Percentiles rank a stretch among this genome's conserved stretches.
Evolutionary conservation across 129 eudicot genomes (phyloP).

Genomic region (Artemisia argyi): DNA sequence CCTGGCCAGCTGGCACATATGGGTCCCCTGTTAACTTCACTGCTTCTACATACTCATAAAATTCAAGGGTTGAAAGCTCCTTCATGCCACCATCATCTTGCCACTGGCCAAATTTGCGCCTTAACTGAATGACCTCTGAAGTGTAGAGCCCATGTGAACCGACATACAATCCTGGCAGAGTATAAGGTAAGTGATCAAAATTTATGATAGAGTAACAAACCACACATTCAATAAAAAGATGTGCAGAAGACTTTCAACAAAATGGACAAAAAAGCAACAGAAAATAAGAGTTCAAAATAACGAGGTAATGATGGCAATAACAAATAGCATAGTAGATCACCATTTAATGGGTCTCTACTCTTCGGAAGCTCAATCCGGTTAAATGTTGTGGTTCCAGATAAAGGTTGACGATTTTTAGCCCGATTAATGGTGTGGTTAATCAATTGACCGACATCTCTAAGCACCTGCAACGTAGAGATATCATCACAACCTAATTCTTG

Average conservation of each 20-base stretch:
- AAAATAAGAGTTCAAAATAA: too few relatives aligned
- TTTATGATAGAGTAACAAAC: not conserved
- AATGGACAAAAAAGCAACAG: not conserved
- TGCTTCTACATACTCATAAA: conserved; percentile 96
- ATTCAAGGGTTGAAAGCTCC: conserved; percentile 54
- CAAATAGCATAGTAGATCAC: conserved; percentile 28
- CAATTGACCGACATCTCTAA: conserved; percentile 60
- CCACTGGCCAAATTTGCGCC: conserved; percentile 93
- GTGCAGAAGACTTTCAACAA: not conserved
- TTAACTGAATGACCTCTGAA: conserved; percentile 88
- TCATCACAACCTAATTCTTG: not conserved
- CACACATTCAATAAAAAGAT: not conserved
- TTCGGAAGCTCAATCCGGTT: conserved; percentile 71
- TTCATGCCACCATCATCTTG: conserved; percentile 58
- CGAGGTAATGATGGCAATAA: not conserved
- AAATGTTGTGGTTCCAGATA: conserved; percentile 82
- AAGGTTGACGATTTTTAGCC: conserved; percentile 61
- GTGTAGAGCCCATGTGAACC: conserved; percentile 72
- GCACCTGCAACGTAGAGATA: conserved; percentile 43
- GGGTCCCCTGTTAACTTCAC: conserved; percentile 90
- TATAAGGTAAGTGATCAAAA: not conserved
- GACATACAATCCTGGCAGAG: conserved; percentile 40
- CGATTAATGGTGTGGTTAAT: conserved; percentile 49
- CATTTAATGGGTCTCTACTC: conserved; percentile 72
- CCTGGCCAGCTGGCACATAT: conserved; percentile 94